These are phyloP conservation scores for Dryadomyces quercus-mongolicae DNA, from an alignment of 2,329 filamentous ascomycete species.

Conservation along the genomic window DNA sequence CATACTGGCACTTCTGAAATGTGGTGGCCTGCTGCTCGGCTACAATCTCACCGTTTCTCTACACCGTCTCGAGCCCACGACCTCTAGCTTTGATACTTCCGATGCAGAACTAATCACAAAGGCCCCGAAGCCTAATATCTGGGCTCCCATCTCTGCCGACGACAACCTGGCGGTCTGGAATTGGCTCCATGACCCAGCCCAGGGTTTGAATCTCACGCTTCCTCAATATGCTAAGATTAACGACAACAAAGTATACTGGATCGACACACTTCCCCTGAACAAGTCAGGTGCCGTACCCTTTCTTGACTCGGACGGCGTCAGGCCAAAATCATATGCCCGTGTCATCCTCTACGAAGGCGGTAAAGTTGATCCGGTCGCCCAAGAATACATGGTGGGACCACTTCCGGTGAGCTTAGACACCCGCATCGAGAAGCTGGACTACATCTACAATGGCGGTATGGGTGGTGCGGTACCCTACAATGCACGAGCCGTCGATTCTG, in stretches of 20 bases:
- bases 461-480: conserved; percentile 24
- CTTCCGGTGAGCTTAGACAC: conserved; percentile 28
- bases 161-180: conserved; percentile 31
- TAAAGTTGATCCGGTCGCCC: conserved; percentile 26
- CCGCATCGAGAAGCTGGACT: conserved; percentile 25
- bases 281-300: conserved; percentile 33
- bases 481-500: conserved; percentile 20
- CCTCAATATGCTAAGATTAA: conserved; percentile 23
- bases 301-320: conserved; percentile 22
- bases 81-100: not conserved
- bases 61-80: not conserved
- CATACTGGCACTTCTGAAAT: not conserved
- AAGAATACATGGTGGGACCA: conserved; percentile 37
- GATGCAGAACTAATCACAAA: not conserved
- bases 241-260: conserved; percentile 33
- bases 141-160: conserved; percentile 26
- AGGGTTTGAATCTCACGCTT: conserved; percentile 31
- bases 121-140: conserved; percentile 28
- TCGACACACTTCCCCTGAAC: conserved; percentile 35
- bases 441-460: conserved; percentile 29
- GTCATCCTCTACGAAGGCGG: conserved; percentile 33
- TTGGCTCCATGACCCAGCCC: conserved; percentile 25
- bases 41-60: not conserved
- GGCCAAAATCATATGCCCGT: conserved; percentile 30
- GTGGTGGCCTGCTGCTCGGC: not conserved